These are phyloP conservation scores for Prunus mongolica DNA, from an alignment of 306 rosid genomes.

Conservation along the genomic window DNA sequence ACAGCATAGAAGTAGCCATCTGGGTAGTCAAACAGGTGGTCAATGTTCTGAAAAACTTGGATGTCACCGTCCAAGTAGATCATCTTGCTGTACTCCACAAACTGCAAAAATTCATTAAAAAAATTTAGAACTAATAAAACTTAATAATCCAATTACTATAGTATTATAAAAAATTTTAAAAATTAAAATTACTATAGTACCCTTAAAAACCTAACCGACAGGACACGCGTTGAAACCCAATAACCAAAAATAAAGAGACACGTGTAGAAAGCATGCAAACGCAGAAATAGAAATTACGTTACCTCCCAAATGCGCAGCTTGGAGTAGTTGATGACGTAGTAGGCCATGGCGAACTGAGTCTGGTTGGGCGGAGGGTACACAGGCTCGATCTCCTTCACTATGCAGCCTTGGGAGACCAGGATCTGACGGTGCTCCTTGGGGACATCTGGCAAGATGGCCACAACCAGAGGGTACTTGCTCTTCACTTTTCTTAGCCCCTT, in stretches of 20 bases:
- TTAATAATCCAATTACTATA: no score
- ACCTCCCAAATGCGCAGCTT: slow-evolving; percentile 94
- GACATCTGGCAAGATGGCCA: slow-evolving; percentile 74
- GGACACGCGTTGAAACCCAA: background rate
- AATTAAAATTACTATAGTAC: background rate
- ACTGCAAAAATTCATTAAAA: slow-evolving; percentile 26
- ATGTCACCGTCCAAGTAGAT: slow-evolving; percentile 74
- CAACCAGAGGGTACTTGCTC: slow-evolving; percentile 65
- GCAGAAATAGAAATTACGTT: background rate
- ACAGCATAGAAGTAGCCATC: slow-evolving; percentile 62
- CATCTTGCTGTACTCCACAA: slow-evolving; percentile 79
- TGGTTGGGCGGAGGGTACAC: slow-evolving; percentile 71
- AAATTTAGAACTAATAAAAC: background rate
- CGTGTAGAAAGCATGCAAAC: slow-evolving; percentile 19
- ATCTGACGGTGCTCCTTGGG: slow-evolving; percentile 62
- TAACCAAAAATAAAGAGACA: background rate
- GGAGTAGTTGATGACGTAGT: slow-evolving; percentile 86
- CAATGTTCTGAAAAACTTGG: slow-evolving; percentile 68
- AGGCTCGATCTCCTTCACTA: slow-evolving; percentile 56
- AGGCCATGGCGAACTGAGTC: slow-evolving; percentile 70
- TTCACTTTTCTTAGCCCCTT: slow-evolving; percentile 71
- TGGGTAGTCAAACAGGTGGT: slow-evolving; percentile 55
- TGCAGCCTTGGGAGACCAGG: slow-evolving; percentile 60
- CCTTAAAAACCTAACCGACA: background rate
- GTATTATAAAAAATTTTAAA: no score